Percentiles rank a stretch among this genome's conserved stretches.
Evolutionary conservation across 371 early-diverging fungal genomes (phyloP).

Genomic region (Mucor mucedo): DNA sequence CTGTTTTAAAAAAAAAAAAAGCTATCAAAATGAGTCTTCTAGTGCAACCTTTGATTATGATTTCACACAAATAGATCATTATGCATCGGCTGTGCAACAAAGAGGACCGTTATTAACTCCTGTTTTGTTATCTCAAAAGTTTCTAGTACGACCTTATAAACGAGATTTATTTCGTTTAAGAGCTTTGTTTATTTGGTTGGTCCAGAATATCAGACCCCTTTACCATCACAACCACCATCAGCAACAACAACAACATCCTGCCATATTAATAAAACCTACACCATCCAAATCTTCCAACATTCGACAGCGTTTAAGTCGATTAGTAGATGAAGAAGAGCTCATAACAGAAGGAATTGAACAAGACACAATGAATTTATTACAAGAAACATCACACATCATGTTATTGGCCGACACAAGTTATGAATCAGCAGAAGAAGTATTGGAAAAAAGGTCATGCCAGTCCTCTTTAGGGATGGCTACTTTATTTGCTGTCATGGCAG

Average conservation of each 20-base stretch:
- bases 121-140: slow-evolving; percentile 55
- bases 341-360: background rate
- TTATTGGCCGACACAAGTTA: slow-evolving; percentile 2
- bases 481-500: slow-evolving; percentile 63
- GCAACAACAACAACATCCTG: slow-evolving; percentile 18
- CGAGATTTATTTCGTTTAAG: slow-evolving; percentile 52
- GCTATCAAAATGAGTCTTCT: no score
- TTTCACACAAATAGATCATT: slow-evolving; percentile 58
- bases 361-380: slow-evolving; percentile 21
- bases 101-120: slow-evolving; percentile 59
- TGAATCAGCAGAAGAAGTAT: slow-evolving; percentile 50
- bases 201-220: slow-evolving; percentile 57
- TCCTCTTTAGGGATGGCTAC: slow-evolving; percentile 62
- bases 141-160: slow-evolving; percentile 57
- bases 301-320: slow-evolving; percentile 22
- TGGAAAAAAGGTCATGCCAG: slow-evolving; percentile 43
- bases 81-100: slow-evolving; percentile 63
- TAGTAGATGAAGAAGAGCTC: slow-evolving; percentile 2
- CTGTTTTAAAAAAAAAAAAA: background rate
- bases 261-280: background rate
- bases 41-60: slow-evolving; percentile 9
- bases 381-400: slow-evolving; percentile 16
- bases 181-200: slow-evolving; percentile 61
- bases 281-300: slow-evolving; percentile 19
- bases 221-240: slow-evolving; percentile 25